Conservation (phyloP, 768 basidiomycete species). For the Suillus paluster region DNA sequence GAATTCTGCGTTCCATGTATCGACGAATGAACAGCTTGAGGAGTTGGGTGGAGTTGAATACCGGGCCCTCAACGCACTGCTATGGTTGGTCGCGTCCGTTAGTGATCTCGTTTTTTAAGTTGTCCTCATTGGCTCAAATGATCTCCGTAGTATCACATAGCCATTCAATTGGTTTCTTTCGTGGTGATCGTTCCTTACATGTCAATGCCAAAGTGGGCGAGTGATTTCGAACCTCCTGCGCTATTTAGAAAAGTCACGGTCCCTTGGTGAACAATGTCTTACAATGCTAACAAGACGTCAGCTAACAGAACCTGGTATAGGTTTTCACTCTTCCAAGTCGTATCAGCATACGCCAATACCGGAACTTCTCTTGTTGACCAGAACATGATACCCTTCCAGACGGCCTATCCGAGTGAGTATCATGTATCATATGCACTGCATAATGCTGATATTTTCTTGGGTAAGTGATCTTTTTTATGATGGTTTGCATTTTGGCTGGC, state of each 20-base stretch:
- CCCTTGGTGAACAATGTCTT: conserved; percentile 57
- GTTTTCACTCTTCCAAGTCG: conserved; percentile 85
- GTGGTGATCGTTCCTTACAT: conserved; percentile 84
- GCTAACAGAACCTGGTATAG: conserved; percentile 40
- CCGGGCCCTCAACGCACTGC: conserved; percentile 75
- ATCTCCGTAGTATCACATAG: conserved; percentile 74
- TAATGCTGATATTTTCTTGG: background rate
- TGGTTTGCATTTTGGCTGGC: conserved; percentile 83
- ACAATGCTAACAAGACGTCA: background rate
- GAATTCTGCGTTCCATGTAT: conserved; percentile 70
- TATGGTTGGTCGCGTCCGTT: conserved; percentile 81
- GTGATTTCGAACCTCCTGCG: conserved; percentile 61
- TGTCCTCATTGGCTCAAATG: background rate
- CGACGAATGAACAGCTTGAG: conserved; percentile 84
- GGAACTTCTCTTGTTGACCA: conserved; percentile 87
- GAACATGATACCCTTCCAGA: conserved; percentile 92
- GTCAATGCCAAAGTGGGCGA: conserved; percentile 58
- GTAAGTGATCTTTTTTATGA: conserved; percentile 65
- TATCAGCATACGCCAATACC: conserved; percentile 88
- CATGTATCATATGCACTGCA: background rate
- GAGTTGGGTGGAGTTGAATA: conserved; percentile 96
- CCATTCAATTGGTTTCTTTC: conserved; percentile 69
- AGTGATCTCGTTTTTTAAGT: conserved; percentile 34
- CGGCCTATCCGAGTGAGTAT: conserved; percentile 61
- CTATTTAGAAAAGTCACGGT: conserved; percentile 59